Percentiles rank a stretch among this genome's conserved stretches.
Conservation (phyloP, 176 grass and related monocot species). For the Puccinellia tenuiflora region DNA sequence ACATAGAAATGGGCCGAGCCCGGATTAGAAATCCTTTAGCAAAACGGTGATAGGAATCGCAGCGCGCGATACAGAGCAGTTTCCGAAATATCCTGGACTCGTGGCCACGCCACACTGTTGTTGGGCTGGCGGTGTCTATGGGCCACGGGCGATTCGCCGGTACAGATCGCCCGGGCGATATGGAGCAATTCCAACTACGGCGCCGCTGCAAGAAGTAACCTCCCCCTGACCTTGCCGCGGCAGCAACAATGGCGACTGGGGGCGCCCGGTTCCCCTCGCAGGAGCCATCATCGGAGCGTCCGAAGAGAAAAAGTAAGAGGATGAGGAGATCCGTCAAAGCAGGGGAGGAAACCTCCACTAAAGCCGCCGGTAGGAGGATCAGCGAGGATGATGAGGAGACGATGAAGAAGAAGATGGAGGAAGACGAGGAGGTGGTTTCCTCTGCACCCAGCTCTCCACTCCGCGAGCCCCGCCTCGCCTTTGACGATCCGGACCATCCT, state of each 20-base stretch:
- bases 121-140: too few relatives aligned
- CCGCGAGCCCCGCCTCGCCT: not conserved
- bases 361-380: not conserved
- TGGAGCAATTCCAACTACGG: too few relatives aligned
- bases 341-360: not conserved
- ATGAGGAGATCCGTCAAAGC: not conserved
- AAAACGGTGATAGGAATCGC: too few relatives aligned
- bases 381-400: not conserved
- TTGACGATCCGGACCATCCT: not conserved
- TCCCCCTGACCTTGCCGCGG: not conserved
- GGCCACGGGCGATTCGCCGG: too few relatives aligned
- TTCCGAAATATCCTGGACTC: too few relatives aligned
- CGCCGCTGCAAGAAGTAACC: too few relatives aligned
- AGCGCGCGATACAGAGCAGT: too few relatives aligned
- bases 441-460: not conserved
- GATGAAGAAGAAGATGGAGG: not conserved
- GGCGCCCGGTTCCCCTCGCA: not conserved
- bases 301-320: not conserved
- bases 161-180: too few relatives aligned
- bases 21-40: too few relatives aligned
- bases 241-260: not conserved
- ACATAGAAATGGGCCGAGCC: too few relatives aligned
- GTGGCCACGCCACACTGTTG: too few relatives aligned
- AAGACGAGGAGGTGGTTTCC: not conserved
- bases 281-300: not conserved